phyloP scores from a whole-genome alignment of 495 filamentous ascomycete genomes.

The Penicillium angulare region DNA sequence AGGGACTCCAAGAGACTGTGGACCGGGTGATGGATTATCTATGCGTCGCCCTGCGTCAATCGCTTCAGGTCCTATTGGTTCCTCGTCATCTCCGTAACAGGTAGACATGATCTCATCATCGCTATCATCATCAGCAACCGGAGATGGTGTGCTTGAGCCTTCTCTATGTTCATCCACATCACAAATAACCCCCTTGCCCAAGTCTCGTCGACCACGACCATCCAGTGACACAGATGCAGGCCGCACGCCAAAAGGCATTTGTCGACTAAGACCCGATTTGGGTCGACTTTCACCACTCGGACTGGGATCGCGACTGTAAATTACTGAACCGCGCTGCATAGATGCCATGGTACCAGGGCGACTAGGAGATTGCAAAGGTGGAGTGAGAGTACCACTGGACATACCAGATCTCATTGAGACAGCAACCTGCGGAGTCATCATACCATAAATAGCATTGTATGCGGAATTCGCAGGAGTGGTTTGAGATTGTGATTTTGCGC shows the following conservation, averaged over 20 bases:
- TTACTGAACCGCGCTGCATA: constrained; percentile 47
- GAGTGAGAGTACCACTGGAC: constrained; percentile 43
- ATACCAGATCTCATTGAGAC: constrained; percentile 35
- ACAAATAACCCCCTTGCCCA: constrained; percentile 25
- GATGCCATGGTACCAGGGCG: constrained; percentile 36
- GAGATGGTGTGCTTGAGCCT: constrained; percentile 15
- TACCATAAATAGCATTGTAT: constrained; percentile 41
- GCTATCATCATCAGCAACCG: constrained; percentile 39
- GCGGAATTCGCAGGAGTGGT: constrained; percentile 27
- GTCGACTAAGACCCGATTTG: constrained; percentile 38
- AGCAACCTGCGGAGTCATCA: constrained; percentile 37
- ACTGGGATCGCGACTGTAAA: constrained; percentile 47
- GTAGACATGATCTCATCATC: constrained; percentile 45
- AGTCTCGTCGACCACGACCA: constrained; percentile 31
- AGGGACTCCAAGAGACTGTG: constrained; percentile 9
- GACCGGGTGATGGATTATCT: constrained; percentile 14
- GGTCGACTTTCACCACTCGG: constrained; percentile 33
- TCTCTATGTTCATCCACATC: constrained; percentile 31
- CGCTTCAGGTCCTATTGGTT: constrained; percentile 36
- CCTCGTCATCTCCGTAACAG: constrained; percentile 45
- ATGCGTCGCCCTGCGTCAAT: constrained; percentile 30
- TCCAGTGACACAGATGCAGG: constrained; percentile 39
- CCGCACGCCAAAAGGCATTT: constrained; percentile 36
- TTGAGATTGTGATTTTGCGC: constrained; percentile 33
- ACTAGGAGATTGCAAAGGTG: constrained; percentile 44